Base-by-base conservation (phyloP, 2,329 filamentous ascomycete genomes). In the Huntiella omanensis region DNA sequence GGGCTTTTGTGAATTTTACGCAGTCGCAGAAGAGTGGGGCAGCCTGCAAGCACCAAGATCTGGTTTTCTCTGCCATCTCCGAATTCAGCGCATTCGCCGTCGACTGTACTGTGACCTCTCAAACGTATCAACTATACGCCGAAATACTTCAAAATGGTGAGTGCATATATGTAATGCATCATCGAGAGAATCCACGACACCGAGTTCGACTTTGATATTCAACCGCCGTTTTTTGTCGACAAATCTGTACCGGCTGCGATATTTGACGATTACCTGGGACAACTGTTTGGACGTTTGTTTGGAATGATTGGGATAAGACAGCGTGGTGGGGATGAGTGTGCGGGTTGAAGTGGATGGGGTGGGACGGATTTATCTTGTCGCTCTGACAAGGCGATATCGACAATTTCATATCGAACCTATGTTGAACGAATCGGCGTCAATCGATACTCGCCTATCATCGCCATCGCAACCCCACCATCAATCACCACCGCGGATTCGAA, bases 101-200 rank as follows among this genome's bases (percentile, higher is more conserved):
- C 40, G 48, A 49, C 47, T 49, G 32, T 40, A 49, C 39, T 41
- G 42, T 49, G 47, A 40, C 44, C 39, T 46, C 48, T 43, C 48
- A 49, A 47, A 49, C 48, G 44, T 46, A 47, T 47, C 44, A 46
- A 46, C 47, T 45, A 49, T 44, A 49, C 48, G 48, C 48, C 48
- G 44, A 49, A 49, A 47, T 49, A 49, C 43, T 44, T 49, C 48
- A 47, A 49, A 49, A 49, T 49, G 48, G 48, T 49, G 48, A 49
- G 48, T 49, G 39, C 17, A 28, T 36, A 40, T 32, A 44, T 47
- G 34, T 16, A 36, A 40, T 43, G 35, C 34, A 45, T 40, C 28
- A 49, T 32, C 16, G 16, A 28, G 45, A 42, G 22, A 28, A 28
- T 28, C 22, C 22, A 28, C 35, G 33, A 40, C 35, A n/a, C 39